Conservation (phyloP, 192 early-diverging fungal species). For the Entomortierella lignicola region DNA sequence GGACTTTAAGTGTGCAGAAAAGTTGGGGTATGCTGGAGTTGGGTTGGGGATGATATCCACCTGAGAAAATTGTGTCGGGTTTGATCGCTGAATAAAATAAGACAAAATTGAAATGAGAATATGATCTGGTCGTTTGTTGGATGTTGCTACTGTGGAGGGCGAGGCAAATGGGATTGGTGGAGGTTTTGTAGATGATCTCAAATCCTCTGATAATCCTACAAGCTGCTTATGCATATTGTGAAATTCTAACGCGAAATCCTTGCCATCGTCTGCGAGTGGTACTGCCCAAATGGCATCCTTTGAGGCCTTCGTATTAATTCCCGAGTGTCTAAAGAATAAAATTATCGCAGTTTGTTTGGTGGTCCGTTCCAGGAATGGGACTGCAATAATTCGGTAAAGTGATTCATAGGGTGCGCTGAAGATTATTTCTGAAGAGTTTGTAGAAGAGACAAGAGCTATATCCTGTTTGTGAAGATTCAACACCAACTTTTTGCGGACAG, state of each 20-base stretch:
- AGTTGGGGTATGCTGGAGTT: conserved; percentile 26
- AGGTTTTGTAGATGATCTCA: background rate
- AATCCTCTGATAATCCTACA: conserved; percentile 18
- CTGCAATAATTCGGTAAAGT: conserved; percentile 24
- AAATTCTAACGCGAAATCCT: conserved; percentile 30
- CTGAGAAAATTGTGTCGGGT: background rate
- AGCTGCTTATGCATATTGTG: conserved; percentile 10
- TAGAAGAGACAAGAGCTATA: conserved; percentile 27
- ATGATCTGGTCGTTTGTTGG: conserved; percentile 34
- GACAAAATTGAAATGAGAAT: conserved; percentile 20
- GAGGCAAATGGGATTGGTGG: conserved; percentile 15
- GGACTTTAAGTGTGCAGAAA: conserved; percentile 42
- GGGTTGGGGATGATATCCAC: conserved; percentile 19
- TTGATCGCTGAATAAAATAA: conserved; percentile 9
- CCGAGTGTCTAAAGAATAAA: conserved; percentile 33
- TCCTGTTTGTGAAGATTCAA: conserved; percentile 20
- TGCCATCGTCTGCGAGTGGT: conserved; percentile 39
- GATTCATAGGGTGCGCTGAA: conserved; percentile 23
- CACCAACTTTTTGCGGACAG: conserved; percentile 42
- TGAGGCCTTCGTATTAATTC: background rate
- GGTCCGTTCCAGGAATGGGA: conserved; percentile 42
- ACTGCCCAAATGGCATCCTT: conserved; percentile 50
- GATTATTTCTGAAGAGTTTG: conserved; percentile 12
- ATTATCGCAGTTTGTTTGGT: conserved; percentile 39
- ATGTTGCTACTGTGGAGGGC: background rate